These are phyloP conservation scores for Scenedesmus sp. DNA, from an alignment of 163 green algal species.

Conservation along the genomic window DNA sequence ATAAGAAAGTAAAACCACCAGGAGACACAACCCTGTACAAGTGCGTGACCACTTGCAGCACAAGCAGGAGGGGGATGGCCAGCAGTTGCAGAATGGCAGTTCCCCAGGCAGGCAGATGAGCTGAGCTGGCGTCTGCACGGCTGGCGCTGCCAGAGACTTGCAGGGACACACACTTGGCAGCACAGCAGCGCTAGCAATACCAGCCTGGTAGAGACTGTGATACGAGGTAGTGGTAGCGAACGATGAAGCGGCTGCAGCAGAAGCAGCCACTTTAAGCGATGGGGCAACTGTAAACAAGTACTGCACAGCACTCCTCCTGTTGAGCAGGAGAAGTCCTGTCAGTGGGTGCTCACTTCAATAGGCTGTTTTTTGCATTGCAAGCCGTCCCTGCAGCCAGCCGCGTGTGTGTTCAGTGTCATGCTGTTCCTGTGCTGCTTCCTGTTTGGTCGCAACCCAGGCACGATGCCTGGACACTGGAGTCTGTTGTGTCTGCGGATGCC, in stretches of 20 bases:
- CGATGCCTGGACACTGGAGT: neutral
- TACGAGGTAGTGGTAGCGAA: too few relatives aligned
- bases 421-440: neutral
- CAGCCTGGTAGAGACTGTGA: too few relatives aligned
- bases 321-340: too few relatives aligned
- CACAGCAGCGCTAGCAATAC: neutral
- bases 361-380: neutral
- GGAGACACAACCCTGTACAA: constrained; percentile 38
- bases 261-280: too few relatives aligned
- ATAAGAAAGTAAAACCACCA: constrained; percentile 12
- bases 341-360: too few relatives aligned
- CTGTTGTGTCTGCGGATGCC: neutral
- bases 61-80: neutral
- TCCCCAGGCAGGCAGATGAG: neutral
- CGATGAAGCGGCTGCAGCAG: too few relatives aligned
- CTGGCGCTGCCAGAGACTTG: neutral
- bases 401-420: too few relatives aligned
- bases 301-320: neutral
- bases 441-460: neutral
- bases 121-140: neutral
- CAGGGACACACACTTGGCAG: neutral
- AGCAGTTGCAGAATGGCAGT: neutral
- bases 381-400: neutral
- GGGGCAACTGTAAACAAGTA: neutral
- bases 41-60: neutral